These are phyloP conservation scores for Aspergillus pseudoviridinutans DNA, from an alignment of 2,329 filamentous ascomycete species.

Conservation along the genomic window DNA sequence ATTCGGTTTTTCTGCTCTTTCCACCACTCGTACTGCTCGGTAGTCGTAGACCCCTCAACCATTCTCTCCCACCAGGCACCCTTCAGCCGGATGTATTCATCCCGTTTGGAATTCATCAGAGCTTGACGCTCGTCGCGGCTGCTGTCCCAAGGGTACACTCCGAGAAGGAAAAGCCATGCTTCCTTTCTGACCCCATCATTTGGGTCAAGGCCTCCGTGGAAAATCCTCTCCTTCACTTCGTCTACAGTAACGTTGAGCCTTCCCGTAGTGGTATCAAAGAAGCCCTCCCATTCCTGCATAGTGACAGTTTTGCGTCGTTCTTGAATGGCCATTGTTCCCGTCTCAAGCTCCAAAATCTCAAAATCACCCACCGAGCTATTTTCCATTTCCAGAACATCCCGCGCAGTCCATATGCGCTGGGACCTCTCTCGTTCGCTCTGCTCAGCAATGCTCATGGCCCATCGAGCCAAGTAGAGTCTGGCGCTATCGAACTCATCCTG, in stretches of 20 bases:
- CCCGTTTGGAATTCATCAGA: conserved; percentile 76
- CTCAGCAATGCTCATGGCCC: conserved; percentile 98
- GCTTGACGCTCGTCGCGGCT: conserved; percentile 79
- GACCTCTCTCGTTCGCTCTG: conserved; percentile 86
- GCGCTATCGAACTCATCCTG: conserved; percentile 98
- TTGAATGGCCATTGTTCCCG: conserved; percentile 66
- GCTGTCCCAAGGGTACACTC: conserved; percentile 91
- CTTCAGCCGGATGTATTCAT: conserved; percentile 92
- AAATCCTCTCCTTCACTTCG: conserved; percentile 95
- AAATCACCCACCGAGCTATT: conserved; percentile 95
- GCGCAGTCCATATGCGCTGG: conserved; percentile 87
- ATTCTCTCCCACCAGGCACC: conserved; percentile 94
- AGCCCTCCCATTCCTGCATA: conserved; percentile 82
- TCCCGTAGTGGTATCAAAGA: conserved; percentile 75
- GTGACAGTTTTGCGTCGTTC: conserved; percentile 75
- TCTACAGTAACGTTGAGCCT: conserved; percentile 75
- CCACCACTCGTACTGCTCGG: conserved; percentile 91
- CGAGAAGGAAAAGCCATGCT: conserved; percentile 91
- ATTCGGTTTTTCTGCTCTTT: conserved; percentile 89
- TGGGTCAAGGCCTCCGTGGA: conserved; percentile 84
- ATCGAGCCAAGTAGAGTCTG: conserved; percentile 85
- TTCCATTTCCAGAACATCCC: conserved; percentile 88
- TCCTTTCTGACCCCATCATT: conserved; percentile 94
- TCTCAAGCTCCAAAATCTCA: conserved; percentile 80
- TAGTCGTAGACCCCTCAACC: conserved; percentile 72